A percentile compares a stretch with the other conserved stretches of the same genome.
phyloP scores from a whole-genome alignment of 1,284 basidiomycete species.

The Psilocybe mexicana region DNA sequence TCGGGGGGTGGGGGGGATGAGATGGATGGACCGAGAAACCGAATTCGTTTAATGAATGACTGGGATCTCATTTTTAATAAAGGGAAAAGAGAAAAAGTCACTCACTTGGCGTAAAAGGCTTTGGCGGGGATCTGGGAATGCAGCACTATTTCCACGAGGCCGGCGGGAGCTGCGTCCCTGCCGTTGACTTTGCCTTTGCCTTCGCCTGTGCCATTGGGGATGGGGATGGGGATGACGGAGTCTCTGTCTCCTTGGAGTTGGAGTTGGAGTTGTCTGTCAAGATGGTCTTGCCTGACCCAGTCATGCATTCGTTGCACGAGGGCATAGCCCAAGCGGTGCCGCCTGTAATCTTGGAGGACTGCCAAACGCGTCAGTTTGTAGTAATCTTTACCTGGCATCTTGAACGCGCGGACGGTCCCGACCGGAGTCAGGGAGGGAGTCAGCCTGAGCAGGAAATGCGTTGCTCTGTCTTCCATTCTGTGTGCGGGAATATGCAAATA shows the following conservation, averaged over 20 bases:
- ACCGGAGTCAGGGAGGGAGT: constrained; percentile 58
- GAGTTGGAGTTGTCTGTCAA: constrained; percentile 9
- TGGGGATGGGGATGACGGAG: no score
- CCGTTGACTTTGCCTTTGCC: neutral
- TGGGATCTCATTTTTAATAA: neutral
- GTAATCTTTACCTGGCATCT: constrained; percentile 34
- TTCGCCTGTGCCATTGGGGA: no score
- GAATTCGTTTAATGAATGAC: neutral
- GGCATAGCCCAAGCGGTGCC: constrained; percentile 59
- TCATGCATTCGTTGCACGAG: constrained; percentile 63
- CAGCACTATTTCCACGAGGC: constrained; percentile 44
- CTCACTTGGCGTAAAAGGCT: constrained; percentile 75
- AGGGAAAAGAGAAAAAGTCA: neutral
- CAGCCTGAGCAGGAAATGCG: constrained; percentile 71
- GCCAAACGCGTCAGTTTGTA: constrained; percentile 74
- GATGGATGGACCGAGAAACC: no score
- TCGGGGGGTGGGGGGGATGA: no score
- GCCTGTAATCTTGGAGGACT: constrained; percentile 64
- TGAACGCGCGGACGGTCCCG: constrained; percentile 61
- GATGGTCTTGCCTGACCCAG: constrained; percentile 48
- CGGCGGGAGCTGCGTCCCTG: constrained; percentile 11
- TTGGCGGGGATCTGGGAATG: constrained; percentile 74
- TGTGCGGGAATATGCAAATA: neutral
- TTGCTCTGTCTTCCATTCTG: constrained; percentile 51
- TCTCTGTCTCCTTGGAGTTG: neutral